Base-by-base conservation (phyloP, 169 alveolate species). In the Plasmodium yoelii region DNA sequence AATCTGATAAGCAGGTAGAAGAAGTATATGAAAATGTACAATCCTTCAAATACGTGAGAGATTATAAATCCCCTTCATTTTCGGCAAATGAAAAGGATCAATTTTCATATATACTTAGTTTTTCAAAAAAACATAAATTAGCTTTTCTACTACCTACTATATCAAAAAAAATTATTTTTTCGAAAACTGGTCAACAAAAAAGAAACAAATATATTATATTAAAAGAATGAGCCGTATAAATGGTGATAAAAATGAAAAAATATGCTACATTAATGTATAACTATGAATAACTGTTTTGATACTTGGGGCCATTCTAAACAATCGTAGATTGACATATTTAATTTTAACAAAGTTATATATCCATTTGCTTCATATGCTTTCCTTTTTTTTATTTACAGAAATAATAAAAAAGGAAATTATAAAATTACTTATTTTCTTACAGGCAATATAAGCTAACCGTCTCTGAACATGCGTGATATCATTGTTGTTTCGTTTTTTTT, bases 121-220 rank as follows among this genome's bases (percentile, higher is more conserved):
- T 77, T 63, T 69, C 80, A 22, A 63, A 77, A 42, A 64, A 24
- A 55, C 9, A 74, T 5, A 77, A 63, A 12, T 53, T 77, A 59
- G 88, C 88, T 24, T 77, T 63, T 68, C 47, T 77, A 56, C 64
- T 77, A 26, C 88, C 88, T 18, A 77, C 73, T 13, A 4, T 77
- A 15, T 77, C 88, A 9, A 51, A 69, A 56, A 77, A 77, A 77
- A 49, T 77, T 47, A 77, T 77, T 49, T 77, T 77, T n/a, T 77
- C 88, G 22, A 77, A 77, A 77, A 77, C 75, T 34, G 88, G 88
- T 4, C 88, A 77, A 15, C 88, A 77, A 7, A 77, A 77, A 44
- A 77, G 88, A 59, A 77, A 77, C 63, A 77, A 77, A 34, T 77
- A 28, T 26, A 77, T 77, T 26, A n/a, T 77, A 56, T 13, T 77